Evolutionary conservation across 345 rosid genomes (phyloP), one percentile per base, ranked within the genome.

Genomic region (Physaria fendleri): DNA sequence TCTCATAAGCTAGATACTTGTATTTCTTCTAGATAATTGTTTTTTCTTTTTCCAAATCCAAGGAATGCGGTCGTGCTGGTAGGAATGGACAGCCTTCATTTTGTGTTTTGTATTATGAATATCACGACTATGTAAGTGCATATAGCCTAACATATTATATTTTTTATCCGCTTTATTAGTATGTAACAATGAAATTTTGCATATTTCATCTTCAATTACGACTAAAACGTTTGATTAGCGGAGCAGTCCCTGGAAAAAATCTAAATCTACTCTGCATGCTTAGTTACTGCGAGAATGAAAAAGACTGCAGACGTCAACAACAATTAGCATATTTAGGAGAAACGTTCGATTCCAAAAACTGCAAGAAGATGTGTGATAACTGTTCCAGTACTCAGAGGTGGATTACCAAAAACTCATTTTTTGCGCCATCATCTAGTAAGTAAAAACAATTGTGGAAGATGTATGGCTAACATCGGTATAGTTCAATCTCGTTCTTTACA

Each of bases 31-130:
- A n/a, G n/a, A 20, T 74, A 32, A 41, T 69, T n/a, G 29, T 7
- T 32, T n/a, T n/a, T n/a, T n/a, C 17, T 30, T 27, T 52, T 51
- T 69, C 5, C 41, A 39, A 33, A 59, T 62, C 24, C 55, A 64
- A 93, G 99, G 99, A 93, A 76, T 93, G 99, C 16, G 99, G 99
- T 38, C 97, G 95, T 65, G 99, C 99, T 56, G 99, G 99, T 69
- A 80, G 99, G 74, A 97, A 93, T 72, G 99, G 95, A 30, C 94
- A 78, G 68, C 84, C 78, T 34, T 74, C 99, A 24, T 93, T 97
- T 56, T 93, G 99, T 64, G 77, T 93, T 53, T 68, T 93, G 78
- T 93, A 85, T 75, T 93, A 93, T 66, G 85, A 83, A 62, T 93
- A 93, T 75, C 76, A 88, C n/a, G 97, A 93, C 71, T 93, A 85